Evolutionary conservation across 495 filamentous ascomycete genomes (phyloP).

Genomic region (Lichina pygmaea): DNA sequence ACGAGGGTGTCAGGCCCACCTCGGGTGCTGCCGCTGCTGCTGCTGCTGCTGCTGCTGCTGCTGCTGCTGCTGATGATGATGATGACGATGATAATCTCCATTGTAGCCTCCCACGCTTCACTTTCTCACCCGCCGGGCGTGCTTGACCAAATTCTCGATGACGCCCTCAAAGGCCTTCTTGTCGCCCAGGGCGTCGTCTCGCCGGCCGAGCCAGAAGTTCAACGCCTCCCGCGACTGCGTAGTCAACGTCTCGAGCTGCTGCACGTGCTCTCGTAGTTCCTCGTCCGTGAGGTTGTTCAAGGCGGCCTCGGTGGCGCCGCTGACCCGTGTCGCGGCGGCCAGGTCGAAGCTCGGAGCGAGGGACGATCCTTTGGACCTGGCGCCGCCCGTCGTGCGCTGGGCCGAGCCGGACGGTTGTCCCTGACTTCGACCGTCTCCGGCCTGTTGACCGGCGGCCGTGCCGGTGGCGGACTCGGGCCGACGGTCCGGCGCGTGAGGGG

Average conservation of each 20-base stretch:
- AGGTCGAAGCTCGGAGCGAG: constrained; percentile 56
- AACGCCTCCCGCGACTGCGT: constrained; percentile 45
- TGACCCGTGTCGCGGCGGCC: constrained; percentile 48
- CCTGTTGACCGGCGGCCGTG: constrained; percentile 25
- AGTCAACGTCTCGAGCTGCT: constrained; percentile 37
- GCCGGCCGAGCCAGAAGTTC: constrained; percentile 68
- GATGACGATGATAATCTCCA: neutral
- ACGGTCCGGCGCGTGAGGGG: constrained; percentile 20
- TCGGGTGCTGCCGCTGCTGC: no score
- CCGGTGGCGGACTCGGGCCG: constrained; percentile 18
- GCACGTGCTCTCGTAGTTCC: constrained; percentile 53
- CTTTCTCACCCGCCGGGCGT: constrained; percentile 71
- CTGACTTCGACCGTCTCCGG: constrained; percentile 8
- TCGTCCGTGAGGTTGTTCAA: constrained; percentile 43
- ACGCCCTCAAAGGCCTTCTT: constrained; percentile 93
- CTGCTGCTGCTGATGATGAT: neutral
- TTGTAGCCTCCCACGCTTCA: constrained; percentile 2
- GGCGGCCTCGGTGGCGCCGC: constrained; percentile 60
- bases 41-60: no score
- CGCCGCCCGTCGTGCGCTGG: neutral
- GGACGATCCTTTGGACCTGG: constrained; percentile 23
- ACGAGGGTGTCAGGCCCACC: no score
- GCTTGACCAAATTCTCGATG: constrained; percentile 91
- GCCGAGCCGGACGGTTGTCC: constrained; percentile 12
- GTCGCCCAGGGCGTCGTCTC: constrained; percentile 63